phyloP scores from a whole-genome alignment of 2,329 filamentous ascomycete genomes.

The Aureobasidium sp. region DNA sequence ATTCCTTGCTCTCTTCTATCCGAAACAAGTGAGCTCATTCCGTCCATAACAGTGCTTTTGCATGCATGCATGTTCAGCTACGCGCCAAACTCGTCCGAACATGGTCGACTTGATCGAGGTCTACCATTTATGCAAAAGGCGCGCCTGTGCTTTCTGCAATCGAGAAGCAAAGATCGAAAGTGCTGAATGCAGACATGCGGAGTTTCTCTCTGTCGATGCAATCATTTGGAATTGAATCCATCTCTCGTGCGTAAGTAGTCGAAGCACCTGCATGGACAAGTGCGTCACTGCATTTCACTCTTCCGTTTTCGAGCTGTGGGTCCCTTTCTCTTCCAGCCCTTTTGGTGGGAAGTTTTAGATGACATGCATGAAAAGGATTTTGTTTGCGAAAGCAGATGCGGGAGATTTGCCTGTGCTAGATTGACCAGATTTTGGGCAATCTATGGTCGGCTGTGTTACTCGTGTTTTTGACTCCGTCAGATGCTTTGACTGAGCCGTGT shows the following conservation, averaged over 20 bases:
- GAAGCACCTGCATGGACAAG: background rate
- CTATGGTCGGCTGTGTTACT: background rate
- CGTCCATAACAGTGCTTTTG: background rate
- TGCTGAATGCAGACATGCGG: background rate
- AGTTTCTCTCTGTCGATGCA: background rate
- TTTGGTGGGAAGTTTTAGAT: slow-evolving; percentile 4
- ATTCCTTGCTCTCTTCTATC: background rate
- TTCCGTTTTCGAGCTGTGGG: background rate
- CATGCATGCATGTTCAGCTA: background rate
- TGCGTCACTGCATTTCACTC: background rate
- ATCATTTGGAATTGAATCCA: background rate
- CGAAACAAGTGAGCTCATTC: background rate
- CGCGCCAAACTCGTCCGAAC: background rate
- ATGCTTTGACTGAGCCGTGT: background rate
- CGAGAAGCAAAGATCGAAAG: background rate
- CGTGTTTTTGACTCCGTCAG: background rate
- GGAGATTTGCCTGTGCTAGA: background rate
- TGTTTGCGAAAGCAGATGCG: background rate
- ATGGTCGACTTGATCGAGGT: background rate
- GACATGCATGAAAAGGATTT: background rate
- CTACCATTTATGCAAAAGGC: too few relatives aligned
- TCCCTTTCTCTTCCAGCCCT: background rate
- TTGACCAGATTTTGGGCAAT: background rate
- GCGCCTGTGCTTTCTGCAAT: background rate
- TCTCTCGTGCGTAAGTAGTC: background rate